Evolutionary conservation across 2,329 filamentous ascomycete species (phyloP).

Genomic region (Fusarium virguliforme): DNA sequence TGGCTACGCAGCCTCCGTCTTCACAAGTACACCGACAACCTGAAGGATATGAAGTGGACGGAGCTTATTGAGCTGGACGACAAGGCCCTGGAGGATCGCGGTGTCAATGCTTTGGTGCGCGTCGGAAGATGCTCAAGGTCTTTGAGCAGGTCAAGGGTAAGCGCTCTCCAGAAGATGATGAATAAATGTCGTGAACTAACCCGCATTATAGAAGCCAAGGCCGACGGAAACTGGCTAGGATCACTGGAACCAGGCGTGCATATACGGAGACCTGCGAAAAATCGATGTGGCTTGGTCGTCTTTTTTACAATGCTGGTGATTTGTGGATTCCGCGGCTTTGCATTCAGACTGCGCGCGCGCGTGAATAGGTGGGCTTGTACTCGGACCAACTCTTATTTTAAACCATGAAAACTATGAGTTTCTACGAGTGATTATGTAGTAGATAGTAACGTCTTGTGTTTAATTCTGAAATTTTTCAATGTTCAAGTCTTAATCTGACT

Average conservation of each 20-base stretch:
- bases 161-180: constrained; percentile 33
- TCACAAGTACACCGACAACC: constrained; percentile 98
- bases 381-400: constrained; percentile 35
- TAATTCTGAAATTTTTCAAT: constrained; percentile 13
- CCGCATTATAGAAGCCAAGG: constrained; percentile 73
- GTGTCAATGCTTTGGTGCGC: constrained; percentile 94
- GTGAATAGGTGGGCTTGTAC: constrained; percentile 12
- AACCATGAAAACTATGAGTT: constrained; percentile 28
- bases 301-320: constrained; percentile 24
- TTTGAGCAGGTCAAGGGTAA: constrained; percentile 94
- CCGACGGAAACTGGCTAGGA: constrained; percentile 78
- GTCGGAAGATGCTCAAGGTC: constrained; percentile 99
- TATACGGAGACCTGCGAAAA: constrained; percentile 27
- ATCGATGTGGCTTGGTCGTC: constrained; percentile 13
- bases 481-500: background rate
- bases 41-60: constrained; percentile 98
- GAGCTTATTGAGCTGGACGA: constrained; percentile 94
- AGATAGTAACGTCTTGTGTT: constrained; percentile 37
- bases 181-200: constrained; percentile 40
- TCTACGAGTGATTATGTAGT: constrained; percentile 30
- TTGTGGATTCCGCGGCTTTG: constrained; percentile 22
- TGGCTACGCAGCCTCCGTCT: constrained; percentile 95
- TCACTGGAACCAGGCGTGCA: constrained; percentile 31
- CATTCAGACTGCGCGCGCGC: constrained; percentile 19
- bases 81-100: constrained; percentile 90